phyloP scores from a whole-genome alignment of 441 rosid species.

The Eutrema salsugineum region DNA sequence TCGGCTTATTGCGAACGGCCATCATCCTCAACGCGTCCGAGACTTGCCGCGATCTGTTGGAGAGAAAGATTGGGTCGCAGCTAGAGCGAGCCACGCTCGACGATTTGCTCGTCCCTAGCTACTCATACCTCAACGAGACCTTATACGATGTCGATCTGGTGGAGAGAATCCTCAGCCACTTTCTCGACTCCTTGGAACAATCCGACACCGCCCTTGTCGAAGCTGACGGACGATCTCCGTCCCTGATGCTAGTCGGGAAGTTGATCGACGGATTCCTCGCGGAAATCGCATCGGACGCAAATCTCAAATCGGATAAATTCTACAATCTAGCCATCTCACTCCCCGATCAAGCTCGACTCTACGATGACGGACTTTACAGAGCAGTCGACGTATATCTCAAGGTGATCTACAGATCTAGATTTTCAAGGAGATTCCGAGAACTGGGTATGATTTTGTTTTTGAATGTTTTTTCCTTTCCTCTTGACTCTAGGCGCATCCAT shows the following conservation, averaged over 20 bases:
- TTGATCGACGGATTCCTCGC: constrained; percentile 65
- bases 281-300: constrained; percentile 69
- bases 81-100: constrained; percentile 64
- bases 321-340: constrained; percentile 54
- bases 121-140: constrained; percentile 69
- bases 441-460: not conserved
- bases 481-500: constrained; percentile 58
- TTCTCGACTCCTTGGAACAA: constrained; percentile 44
- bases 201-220: constrained; percentile 28
- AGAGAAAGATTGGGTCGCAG: constrained; percentile 62
- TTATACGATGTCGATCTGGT: constrained; percentile 69
- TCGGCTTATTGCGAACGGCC: constrained; percentile 55
- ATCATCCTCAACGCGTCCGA: constrained; percentile 60
- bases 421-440: not conserved
- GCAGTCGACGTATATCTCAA: constrained; percentile 72
- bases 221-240: constrained; percentile 41
- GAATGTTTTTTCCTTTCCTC: not conserved
- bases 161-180: constrained; percentile 55
- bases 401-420: constrained; percentile 27
- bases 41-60: constrained; percentile 42
- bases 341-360: constrained; percentile 60
- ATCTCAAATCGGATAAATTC: constrained; percentile 59
- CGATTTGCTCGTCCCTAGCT: constrained; percentile 70
- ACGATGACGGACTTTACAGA: constrained; percentile 74
- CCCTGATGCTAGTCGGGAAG: constrained; percentile 73